A percentile compares a stretch with the other conserved stretches of the same genome.
phyloP scores from a whole-genome alignment of 2,329 filamentous ascomycete species.

The Penicillium fuscoglaucum region DNA sequence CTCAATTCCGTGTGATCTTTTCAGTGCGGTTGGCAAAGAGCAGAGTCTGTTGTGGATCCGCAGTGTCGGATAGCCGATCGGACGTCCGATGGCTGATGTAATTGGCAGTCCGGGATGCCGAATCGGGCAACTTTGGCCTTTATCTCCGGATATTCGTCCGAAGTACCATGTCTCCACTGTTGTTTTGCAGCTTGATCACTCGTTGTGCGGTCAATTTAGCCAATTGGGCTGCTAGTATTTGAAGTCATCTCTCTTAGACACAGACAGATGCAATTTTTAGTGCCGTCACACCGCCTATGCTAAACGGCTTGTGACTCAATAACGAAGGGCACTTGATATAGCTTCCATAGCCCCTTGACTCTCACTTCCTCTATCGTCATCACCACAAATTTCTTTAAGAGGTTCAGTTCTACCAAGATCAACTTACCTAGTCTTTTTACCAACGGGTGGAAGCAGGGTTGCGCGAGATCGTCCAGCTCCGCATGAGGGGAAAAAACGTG shows the following conservation, averaged over 20 bases:
- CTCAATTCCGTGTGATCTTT: conserved; percentile 19
- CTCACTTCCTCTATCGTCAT: neutral
- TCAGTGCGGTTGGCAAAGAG: conserved; percentile 13
- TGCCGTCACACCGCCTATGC: neutral
- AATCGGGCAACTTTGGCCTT: neutral
- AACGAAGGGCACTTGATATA: neutral
- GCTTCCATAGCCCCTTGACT: neutral
- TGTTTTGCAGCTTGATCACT: neutral
- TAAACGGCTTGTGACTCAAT: neutral
- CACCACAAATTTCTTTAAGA: neutral
- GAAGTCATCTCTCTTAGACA: neutral
- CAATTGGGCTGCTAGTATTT: neutral
- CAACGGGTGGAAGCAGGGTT: neutral
- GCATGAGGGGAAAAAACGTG: neutral
- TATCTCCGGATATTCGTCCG: neutral
- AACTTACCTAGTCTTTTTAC: neutral
- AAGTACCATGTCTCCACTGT: neutral
- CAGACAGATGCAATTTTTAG: neutral
- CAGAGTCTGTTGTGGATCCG: conserved; percentile 14
- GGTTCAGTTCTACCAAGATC: neutral
- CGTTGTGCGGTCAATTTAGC: neutral
- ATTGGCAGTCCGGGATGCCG: neutral
- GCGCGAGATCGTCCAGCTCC: neutral
- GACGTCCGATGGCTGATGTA: conserved; percentile 16
- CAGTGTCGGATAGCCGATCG: conserved; percentile 25